Evolutionary conservation across 2,329 filamentous ascomycete species (phyloP), one percentile per base, ranked within the genome.

Genomic region (Fusarium liriodendri): DNA sequence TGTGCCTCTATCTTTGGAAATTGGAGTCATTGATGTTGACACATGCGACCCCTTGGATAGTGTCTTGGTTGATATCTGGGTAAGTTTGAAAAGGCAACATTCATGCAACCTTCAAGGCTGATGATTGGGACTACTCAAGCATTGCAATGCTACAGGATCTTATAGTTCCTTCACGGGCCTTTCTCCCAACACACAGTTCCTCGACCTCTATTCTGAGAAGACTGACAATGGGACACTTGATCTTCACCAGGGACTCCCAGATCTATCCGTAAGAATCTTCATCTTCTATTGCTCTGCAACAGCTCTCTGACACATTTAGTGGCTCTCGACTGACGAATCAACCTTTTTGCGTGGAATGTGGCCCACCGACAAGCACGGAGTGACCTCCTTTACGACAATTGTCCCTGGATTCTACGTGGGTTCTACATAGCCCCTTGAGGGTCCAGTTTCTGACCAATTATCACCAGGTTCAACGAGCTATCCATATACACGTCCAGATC

Each of bases 301-400:
- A 13, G 5, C 8, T 16, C 8, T 6, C 54, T 37, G 11, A 57
- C 14, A 27, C 16, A 29, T 6, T 3, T 7, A 60, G 65, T 64
- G 65, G 65, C 38, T 67, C 6, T 67, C 65, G 1, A 68, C 66
- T 5, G 66, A 68, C 14, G 42, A 68, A 22, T 47, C 66, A 2
- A 68, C 66, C 25, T 68, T 64, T 37, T 18, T 68, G 55, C 62
- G 66, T 7, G 66, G 66, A 27, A 68, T 68, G 66, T 68, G 66
- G 66, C 66, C 66, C 18, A 68, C 62, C 2, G 62, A 68, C n/a
- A 68, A 64, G 4, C 20, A 68, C 6, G 66, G 66, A 11, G 66
- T 68, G 6, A 64, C 62, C 4, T 64, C 61, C 5, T 65, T 68
- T n/a, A 68, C 54, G 1, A 65, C 42, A 3, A 50, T 68, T 16